These are phyloP conservation scores for Saitozyma sp. DNA, from an alignment of 768 basidiomycete genomes.

Conservation along the genomic window DNA sequence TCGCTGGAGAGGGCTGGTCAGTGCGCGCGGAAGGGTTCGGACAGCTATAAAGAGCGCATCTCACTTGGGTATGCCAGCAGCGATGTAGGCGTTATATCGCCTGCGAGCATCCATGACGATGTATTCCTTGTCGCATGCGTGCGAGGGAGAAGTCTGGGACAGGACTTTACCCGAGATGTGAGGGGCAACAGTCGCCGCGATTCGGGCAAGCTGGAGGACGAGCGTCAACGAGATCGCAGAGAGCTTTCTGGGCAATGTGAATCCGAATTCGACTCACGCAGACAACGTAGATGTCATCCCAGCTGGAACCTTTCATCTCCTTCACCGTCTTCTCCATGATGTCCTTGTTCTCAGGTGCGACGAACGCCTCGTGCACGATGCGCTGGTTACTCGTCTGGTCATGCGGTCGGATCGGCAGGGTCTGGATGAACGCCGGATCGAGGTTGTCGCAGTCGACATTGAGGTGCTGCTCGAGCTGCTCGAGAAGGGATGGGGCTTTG, in stretches of 20 bases:
- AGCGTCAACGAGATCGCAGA: neutral
- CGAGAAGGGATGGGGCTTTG: constrained; percentile 6
- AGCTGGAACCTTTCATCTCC: constrained; percentile 17
- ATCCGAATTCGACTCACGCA: constrained; percentile 5
- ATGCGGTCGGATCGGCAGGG: constrained; percentile 27
- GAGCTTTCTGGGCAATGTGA: neutral
- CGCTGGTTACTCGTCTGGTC: constrained; percentile 34
- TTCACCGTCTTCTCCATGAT: constrained; percentile 24
- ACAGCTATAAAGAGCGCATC: constrained; percentile 63
- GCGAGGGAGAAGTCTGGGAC: constrained; percentile 27
- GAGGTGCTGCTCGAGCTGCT: constrained; percentile 14
- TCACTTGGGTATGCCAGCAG: constrained; percentile 44
- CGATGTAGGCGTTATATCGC: constrained; percentile 20
- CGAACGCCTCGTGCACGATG: constrained; percentile 25
- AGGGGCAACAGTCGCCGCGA: constrained; percentile 6
- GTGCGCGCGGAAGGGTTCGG: constrained; percentile 64
- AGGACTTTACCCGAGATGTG: constrained; percentile 28
- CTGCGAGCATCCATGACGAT: constrained; percentile 54
- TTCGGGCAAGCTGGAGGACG: constrained; percentile 16
- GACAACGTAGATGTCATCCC: constrained; percentile 13
- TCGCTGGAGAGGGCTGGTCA: constrained; percentile 52
- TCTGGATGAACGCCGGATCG: constrained; percentile 23
- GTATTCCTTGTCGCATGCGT: constrained; percentile 25
- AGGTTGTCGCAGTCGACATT: constrained; percentile 33
- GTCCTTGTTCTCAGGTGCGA: constrained; percentile 29